Conservation (phyloP, 306 rosid genomes). For the Arachis hypogaea region DNA sequence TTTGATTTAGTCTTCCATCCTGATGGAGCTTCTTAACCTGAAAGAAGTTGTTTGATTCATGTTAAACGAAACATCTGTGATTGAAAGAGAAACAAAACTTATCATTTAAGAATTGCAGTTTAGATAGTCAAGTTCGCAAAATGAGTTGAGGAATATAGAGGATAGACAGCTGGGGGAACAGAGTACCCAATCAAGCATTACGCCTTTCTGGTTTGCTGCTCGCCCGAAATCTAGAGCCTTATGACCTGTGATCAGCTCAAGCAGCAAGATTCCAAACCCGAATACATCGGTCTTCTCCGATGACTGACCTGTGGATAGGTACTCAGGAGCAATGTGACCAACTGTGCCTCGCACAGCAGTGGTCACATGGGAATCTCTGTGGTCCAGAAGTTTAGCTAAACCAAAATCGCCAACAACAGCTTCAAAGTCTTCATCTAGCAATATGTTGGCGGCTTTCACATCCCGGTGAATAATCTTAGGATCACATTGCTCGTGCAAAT, state of each 20-base stretch:
- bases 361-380: constrained; percentile 95
- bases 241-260: constrained; percentile 94
- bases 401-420: constrained; percentile 99
- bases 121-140: neutral
- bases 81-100: neutral
- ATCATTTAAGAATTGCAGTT: neutral
- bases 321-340: constrained; percentile 98
- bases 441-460: constrained; percentile 95
- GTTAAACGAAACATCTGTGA: constrained; percentile 20
- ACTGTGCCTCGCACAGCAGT: constrained; percentile 98
- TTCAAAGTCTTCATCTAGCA: constrained; percentile 93
- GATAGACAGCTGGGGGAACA: constrained; percentile 30
- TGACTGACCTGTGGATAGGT: constrained; percentile 93
- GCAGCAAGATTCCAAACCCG: constrained; percentile 93
- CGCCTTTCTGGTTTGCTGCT: constrained; percentile 92
- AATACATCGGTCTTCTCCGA: constrained; percentile 98
- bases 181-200: constrained; percentile 95
- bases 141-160: neutral
- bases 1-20: constrained; percentile 75
- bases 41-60: constrained; percentile 40
- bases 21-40: constrained; percentile 93
- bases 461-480: constrained; percentile 97
- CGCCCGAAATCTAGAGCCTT: constrained; percentile 97
- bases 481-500: constrained; percentile 96
- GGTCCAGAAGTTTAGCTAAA: constrained; percentile 96